Base-by-base conservation (phyloP, 2,329 filamentous ascomycete genomes). In the Scedosporium dehoogii region DNA sequence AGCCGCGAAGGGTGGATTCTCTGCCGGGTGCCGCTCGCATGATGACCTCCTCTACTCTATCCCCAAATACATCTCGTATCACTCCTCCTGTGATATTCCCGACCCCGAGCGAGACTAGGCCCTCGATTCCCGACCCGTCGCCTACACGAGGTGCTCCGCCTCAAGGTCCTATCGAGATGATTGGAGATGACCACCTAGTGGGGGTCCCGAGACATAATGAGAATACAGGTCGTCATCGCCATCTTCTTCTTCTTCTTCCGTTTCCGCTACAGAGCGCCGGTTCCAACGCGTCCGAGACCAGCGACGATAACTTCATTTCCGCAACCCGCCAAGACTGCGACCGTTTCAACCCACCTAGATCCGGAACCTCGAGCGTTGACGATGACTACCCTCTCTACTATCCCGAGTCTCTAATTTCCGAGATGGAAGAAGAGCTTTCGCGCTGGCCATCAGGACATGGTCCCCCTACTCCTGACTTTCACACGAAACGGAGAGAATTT, bases 1-100 rank as follows among this genome's bases (percentile, higher is more conserved):
- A 76, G 78, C 78, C 78, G 63, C 73, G 71, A 67, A 76, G 76
- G 70, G 71, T 76, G 66, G 77, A 76, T 65, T 79, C 76, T 67
- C 72, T 78, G 62, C 70, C 68, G 63, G 59, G 67, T 66, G 65
- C 67, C 66, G 69, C 66, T 66, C 67, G 65, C 68, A 69, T 69
- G 70, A 70, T 68, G 72, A 72, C 64, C 65, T 65, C 62, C 65
- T 65, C 62, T 38, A 38, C 33, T 63, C 67, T n/a, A 23, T 18
- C 53, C 69, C 23, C 21, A 14, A 46, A 46, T 23, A 14, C 33
- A n/a, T 46, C 57, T 44, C 51, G 51, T 10, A 23, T 29, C 41
- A 18, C 56, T 46, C 57, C 57, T 3, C 57, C 41, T 1, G 29
- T 42, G 55, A 41, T 58, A 7, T 55, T 55, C 12, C 51, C 51